These are phyloP conservation scores for Suillus weaverae DNA, from an alignment of 768 basidiomycete species.

Conservation along the genomic window DNA sequence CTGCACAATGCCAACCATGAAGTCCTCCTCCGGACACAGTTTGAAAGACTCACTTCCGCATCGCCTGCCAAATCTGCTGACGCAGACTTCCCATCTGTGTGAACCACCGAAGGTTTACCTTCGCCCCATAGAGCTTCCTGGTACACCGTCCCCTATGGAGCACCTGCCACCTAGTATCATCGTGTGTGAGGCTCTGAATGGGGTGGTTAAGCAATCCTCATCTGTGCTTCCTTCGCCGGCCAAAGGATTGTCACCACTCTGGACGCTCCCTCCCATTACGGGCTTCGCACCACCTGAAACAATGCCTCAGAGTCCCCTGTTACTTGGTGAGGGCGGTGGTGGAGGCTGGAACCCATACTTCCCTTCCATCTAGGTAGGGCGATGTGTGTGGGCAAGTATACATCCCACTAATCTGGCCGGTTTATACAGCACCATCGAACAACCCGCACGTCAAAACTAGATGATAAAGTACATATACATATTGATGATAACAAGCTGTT, in stretches of 20 bases:
- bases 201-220: not conserved
- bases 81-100: not conserved
- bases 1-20: conserved; percentile 18
- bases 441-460: not conserved
- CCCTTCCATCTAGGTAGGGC: not conserved
- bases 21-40: not conserved
- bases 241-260: not conserved
- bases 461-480: not conserved
- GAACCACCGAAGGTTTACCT: not conserved
- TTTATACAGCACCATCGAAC: not conserved
- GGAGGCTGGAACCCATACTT: conserved; percentile 1
- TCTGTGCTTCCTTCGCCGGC: not conserved
- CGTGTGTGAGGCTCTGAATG: not conserved
- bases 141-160: conserved; percentile 23
- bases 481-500: not conserved
- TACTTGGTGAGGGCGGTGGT: not conserved
- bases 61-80: not conserved
- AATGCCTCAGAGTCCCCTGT: not conserved
- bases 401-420: not conserved
- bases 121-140: not conserved
- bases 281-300: not conserved
- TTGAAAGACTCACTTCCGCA: conserved; percentile 8
- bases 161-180: conserved; percentile 10
- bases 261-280: not conserved
- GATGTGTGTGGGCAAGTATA: not conserved